Conservation (phyloP, 768 basidiomycete genomes). For the Kwoniella botswanensis region DNA sequence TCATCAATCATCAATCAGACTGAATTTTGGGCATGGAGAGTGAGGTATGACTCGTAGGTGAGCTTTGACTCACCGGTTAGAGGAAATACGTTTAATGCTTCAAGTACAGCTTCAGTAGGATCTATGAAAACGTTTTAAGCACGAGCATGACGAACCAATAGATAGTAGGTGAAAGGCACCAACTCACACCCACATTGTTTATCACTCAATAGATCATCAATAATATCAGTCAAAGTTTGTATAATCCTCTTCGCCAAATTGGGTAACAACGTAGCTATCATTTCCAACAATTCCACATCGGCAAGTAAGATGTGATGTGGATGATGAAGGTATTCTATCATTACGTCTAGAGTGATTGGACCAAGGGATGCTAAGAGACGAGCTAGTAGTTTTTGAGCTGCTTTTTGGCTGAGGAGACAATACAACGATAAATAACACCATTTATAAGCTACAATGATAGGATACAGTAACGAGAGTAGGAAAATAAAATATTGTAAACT, state of each 20-base stretch:
- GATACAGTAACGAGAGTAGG: too few relatives aligned
- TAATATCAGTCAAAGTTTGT: conserved; percentile 38
- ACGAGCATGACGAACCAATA: too few relatives aligned
- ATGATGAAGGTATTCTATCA: conserved; percentile 43
- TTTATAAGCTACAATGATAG: too few relatives aligned
- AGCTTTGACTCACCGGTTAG: conserved; percentile 34
- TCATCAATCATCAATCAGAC: background rate
- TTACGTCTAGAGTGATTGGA: conserved; percentile 36
- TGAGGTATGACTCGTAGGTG: too few relatives aligned
- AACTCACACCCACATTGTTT: conserved; percentile 26
- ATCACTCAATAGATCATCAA: conserved; percentile 31
- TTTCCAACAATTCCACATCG: conserved; percentile 40
- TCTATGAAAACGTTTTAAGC: conserved; percentile 8
- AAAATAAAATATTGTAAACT: background rate
- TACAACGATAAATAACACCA: background rate
- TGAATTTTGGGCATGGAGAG: too few relatives aligned
- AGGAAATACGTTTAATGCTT: conserved; percentile 43
- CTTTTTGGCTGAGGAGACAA: conserved; percentile 19
- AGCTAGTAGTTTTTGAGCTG: conserved; percentile 39
- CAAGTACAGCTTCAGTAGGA: conserved; percentile 34
- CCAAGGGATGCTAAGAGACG: conserved; percentile 40
- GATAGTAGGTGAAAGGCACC: too few relatives aligned
- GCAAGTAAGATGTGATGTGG: conserved; percentile 33
- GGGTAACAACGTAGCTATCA: conserved; percentile 44
- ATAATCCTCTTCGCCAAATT: conserved; percentile 37